Conservation (phyloP, 164 flowering plant species). For the Kingdonia uniflora region DNA sequence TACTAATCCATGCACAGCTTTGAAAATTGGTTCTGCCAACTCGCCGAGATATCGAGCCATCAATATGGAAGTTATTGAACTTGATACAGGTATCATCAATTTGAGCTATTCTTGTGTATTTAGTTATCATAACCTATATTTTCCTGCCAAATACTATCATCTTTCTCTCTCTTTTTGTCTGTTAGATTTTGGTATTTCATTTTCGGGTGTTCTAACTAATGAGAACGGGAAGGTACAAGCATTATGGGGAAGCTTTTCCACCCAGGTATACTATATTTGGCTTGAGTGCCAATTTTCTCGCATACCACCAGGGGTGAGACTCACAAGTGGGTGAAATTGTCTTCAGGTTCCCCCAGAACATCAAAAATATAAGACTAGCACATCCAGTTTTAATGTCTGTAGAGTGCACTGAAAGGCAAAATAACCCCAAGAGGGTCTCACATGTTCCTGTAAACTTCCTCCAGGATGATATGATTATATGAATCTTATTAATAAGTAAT, state of each 20-base stretch:
- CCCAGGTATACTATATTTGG: constrained; percentile 44
- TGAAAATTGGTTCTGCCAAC: constrained; percentile 87
- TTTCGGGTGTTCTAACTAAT: constrained; percentile 90
- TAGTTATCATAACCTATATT: not conserved
- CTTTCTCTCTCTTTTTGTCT: not conserved
- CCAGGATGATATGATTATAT: no score
- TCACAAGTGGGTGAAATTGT: no score
- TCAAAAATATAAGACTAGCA: no score
- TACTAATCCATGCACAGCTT: constrained; percentile 85
- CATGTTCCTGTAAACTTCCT: no score
- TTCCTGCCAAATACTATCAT: not conserved
- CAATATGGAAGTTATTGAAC: constrained; percentile 96
- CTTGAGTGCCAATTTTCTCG: no score
- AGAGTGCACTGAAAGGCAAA: no score
- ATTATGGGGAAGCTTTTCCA: constrained; percentile 94
- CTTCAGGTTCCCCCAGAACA: no score
- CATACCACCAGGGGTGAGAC: no score
- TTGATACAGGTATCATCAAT: constrained; percentile 61
- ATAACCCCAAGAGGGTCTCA: no score
- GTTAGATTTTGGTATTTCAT: constrained; percentile 85
- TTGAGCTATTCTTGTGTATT: not conserved
- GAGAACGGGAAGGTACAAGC: constrained; percentile 88
- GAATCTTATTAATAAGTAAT: not conserved
- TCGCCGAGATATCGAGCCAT: constrained; percentile 91
- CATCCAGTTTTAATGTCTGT: no score